These are phyloP conservation scores for Nicotiana attenuata DNA, from an alignment of 257 asterid genomes.

Conservation along the genomic window DNA sequence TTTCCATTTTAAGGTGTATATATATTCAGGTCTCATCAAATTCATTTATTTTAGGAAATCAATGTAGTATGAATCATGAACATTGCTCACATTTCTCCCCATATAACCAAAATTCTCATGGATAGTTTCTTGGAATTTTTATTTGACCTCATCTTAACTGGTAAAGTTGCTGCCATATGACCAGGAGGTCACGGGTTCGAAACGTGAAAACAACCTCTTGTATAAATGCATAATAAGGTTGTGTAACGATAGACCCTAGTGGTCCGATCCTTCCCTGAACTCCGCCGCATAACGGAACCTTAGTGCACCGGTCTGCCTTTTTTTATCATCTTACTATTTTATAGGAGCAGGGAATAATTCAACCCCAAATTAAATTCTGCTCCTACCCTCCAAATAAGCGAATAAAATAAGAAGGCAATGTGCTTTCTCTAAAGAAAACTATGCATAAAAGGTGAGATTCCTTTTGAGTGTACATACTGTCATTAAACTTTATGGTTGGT, in stretches of 20 bases:
- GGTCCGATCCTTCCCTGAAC: no score
- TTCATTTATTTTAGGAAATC: background rate
- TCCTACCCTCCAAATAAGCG: background rate
- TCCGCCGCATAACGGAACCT: no score
- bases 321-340: background rate
- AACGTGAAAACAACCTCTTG: no score
- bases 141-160: background rate
- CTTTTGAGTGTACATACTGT: conserved; percentile 7
- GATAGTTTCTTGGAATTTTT: background rate
- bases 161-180: no score
- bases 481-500: conserved; percentile 7
- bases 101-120: background rate
- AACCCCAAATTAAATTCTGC: background rate
- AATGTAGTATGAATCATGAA: background rate
- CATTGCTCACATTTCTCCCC: background rate
- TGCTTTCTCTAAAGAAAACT: background rate
- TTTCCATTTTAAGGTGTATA: conserved; percentile 10
- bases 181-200: no score
- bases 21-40: conserved; percentile 4
- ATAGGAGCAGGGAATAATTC: background rate
- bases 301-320: no score
- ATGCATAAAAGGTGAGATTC: conserved; percentile 8
- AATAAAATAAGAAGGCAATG: background rate
- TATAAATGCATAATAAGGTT: no score
- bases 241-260: no score